Conservation (phyloP, 306 rosid species). For the Ammopiptanthus mongolicus region DNA sequence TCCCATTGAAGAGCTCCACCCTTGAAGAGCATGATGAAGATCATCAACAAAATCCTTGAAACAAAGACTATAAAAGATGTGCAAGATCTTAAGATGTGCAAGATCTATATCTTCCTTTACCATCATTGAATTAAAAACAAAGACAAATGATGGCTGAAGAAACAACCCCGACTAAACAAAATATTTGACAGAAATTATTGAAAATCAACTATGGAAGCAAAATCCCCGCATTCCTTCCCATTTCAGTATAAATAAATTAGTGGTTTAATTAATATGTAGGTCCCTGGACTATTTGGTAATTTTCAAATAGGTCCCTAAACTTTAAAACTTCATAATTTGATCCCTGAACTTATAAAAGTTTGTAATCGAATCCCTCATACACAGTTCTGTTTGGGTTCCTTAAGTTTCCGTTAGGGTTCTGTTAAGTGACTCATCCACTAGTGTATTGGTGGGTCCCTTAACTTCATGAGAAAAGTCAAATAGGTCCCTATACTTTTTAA, state of each 20-base stretch:
- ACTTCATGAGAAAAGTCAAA: too few species aligned
- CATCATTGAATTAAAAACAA: not conserved
- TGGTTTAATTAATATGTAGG: too few species aligned
- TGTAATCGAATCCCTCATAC: too few species aligned
- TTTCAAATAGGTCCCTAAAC: too few species aligned
- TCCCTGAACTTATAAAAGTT: too few species aligned
- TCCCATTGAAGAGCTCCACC: constrained; percentile 94
- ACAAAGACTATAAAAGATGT: not conserved
- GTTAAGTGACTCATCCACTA: too few species aligned
- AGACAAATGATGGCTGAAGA: not conserved
- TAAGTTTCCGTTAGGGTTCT: too few species aligned
- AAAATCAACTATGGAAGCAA: not conserved
- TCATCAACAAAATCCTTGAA: constrained; percentile 15
- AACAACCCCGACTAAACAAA: not conserved
- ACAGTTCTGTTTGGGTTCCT: too few species aligned
- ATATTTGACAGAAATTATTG: not conserved
- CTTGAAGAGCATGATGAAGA: constrained; percentile 44
- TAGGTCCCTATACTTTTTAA: too few species aligned
- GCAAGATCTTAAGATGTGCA: not conserved
- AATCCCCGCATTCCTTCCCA: not conserved
- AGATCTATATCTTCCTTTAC: not conserved
- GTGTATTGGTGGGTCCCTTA: too few species aligned
- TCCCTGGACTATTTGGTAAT: too few species aligned
- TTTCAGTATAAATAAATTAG: not conserved
- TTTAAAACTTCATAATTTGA: too few species aligned